Evolutionary conservation across 345 rosid species (phyloP).

Genomic region (Populus euphratica): DNA sequence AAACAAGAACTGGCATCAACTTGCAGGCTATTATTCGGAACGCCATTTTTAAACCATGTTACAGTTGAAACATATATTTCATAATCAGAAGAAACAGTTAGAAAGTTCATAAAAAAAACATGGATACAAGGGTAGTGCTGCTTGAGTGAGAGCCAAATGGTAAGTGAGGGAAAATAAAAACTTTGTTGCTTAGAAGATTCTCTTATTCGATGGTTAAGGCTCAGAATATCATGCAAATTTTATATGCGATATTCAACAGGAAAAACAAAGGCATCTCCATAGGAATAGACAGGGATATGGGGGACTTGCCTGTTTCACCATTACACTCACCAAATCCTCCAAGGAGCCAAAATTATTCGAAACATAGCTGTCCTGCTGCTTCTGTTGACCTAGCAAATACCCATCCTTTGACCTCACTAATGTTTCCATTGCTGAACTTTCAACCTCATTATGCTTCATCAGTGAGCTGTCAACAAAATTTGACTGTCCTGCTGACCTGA

Average conservation of each 20-base stretch:
- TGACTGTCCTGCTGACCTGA: conserved; percentile 35
- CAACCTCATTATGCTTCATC: conserved; percentile 36
- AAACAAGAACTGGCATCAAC: not conserved
- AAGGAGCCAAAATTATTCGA: conserved; percentile 51
- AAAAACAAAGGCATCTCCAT: not conserved
- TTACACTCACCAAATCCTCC: conserved; percentile 58
- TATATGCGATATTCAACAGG: not conserved
- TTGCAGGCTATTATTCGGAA: not conserved
- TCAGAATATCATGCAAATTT: not conserved
- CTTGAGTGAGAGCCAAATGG: not conserved
- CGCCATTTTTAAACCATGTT: not conserved
- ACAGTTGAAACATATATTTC: not conserved
- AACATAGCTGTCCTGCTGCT: conserved; percentile 43
- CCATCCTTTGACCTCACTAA: conserved; percentile 39
- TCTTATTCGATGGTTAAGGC: not conserved
- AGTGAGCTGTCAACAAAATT: conserved; percentile 33
- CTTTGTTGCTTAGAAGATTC: not conserved
- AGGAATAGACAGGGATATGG: not conserved
- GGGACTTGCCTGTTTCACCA: conserved; percentile 55
- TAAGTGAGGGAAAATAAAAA: not conserved
- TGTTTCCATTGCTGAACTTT: conserved; percentile 34
- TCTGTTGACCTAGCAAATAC: conserved; percentile 42
- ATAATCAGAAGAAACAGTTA: not conserved
- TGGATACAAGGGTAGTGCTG: not conserved
- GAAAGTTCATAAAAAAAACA: not conserved